Base-by-base conservation (phyloP, 2,329 filamentous ascomycete species). In the Clarireedia hainanense region DNA sequence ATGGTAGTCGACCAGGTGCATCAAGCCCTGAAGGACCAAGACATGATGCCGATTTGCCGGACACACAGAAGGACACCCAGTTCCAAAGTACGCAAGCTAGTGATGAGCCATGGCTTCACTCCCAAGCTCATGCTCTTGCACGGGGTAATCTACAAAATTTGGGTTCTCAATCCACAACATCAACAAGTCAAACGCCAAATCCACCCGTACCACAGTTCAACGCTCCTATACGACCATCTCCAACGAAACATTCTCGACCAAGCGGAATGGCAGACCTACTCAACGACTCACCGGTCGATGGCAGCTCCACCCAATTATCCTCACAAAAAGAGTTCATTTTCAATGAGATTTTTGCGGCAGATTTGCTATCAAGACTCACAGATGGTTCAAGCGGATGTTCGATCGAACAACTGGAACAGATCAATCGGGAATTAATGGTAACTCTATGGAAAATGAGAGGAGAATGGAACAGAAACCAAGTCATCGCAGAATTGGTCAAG, bases 401-500 rank as follows among this genome's bases (percentile, higher is more conserved):
- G 0, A 88, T 99, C 52, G 94, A 99, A 73, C 92, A 99, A 70
- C 75, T 99, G 20, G 92, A 97, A 75, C 92, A 97, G 71, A 85
- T 96, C 69, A 91, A 91, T 69, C 86, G 91, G 6, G 84, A 86
- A 62, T 75, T 97, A 60, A 97, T 97, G 92, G 88, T 92, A 58
- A 83, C 85, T 60, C 80, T 97, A 46, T 99, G 94, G 94, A 79
- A 78, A 58, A 80, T 80, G 58, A 80, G 91, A 50, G 79, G 83
- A 48, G 85, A 95, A 66, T 94, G 89, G 82, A 94, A 99, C 71
- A 83, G 94, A 45, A 85, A 84, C 64, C 78, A 79, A 64, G 91
- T 96, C 14, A 77, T 85, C 14, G 74, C 74, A 47, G 74, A 77
- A 39, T 78, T 95, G 39, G 76, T 76, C 43, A 75, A 79, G 15